Evolutionary conservation across 371 early-diverging fungal species (phyloP).

Genomic region (Modicella reniformis): DNA sequence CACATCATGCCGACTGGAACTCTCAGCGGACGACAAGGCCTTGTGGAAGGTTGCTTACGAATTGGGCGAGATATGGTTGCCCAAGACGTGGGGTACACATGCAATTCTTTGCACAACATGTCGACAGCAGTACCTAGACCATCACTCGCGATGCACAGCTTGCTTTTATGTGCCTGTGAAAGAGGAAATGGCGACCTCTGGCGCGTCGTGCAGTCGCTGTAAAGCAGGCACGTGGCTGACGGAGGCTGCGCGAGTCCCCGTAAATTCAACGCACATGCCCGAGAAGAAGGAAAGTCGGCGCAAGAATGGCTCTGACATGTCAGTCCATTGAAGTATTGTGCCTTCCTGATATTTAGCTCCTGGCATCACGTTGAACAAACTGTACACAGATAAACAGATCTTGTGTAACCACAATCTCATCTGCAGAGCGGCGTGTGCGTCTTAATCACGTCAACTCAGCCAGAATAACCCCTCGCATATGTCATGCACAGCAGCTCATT

Average conservation of each 20-base stretch:
- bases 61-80: constrained; percentile 31
- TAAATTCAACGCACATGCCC: not conserved
- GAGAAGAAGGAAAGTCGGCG: constrained; percentile 14
- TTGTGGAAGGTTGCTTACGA: constrained; percentile 38
- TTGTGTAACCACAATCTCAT: too few species aligned
- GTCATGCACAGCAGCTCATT: too few species aligned
- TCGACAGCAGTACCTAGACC: constrained; percentile 36
- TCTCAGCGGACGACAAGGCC: constrained; percentile 34
- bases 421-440: too few species aligned
- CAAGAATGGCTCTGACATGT: constrained; percentile 8
- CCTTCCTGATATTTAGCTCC: too few species aligned
- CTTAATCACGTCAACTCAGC: too few species aligned
- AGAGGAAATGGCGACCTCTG: constrained; percentile 36
- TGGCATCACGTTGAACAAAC: too few species aligned
- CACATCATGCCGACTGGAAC: constrained; percentile 47
- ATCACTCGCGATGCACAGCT: constrained; percentile 46
- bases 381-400: too few species aligned
- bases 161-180: constrained; percentile 50
- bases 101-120: constrained; percentile 47
- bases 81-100: constrained; percentile 48
- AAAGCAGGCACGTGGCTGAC: constrained; percentile 49
- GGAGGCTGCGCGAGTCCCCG: constrained; percentile 17
- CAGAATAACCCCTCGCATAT: too few species aligned
- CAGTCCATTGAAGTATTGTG: too few species aligned
- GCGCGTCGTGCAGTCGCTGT: constrained; percentile 41